Evolutionary conservation across 768 basidiomycete species (phyloP).

Genomic region (Lentinula boryana): DNA sequence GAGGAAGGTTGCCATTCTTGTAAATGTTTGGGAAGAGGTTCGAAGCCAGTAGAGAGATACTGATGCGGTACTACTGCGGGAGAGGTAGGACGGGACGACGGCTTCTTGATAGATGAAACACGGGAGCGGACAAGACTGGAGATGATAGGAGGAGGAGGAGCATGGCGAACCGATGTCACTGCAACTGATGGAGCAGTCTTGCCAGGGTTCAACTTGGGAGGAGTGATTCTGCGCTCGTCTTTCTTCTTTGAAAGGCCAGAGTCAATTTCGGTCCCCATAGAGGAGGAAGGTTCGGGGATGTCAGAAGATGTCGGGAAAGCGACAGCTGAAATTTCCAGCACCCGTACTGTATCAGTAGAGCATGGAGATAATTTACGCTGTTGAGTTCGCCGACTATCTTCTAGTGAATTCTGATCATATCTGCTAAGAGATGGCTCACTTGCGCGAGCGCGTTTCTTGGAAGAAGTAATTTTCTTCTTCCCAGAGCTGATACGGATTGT

Average conservation of each 20-base stretch:
- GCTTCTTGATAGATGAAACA: neutral
- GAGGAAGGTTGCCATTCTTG: constrained; percentile 7
- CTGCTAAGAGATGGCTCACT: neutral
- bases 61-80: neutral
- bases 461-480: constrained; percentile 2
- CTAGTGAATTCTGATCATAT: neutral
- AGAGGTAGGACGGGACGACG: neutral
- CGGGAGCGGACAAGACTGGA: neutral
- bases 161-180: neutral
- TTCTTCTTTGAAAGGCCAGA: neutral
- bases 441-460: constrained; percentile 5
- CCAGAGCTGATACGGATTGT: constrained; percentile 1
- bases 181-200: constrained; percentile 3
- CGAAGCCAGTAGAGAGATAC: neutral
- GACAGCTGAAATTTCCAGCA: neutral
- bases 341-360: neutral
- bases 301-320: neutral
- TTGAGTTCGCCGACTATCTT: neutral
- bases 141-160: constrained; percentile 5
- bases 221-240: constrained; percentile 1
- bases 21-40: constrained; percentile 3
- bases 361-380: neutral
- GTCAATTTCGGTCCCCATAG: neutral
- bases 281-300: neutral
- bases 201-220: constrained; percentile 3